A percentile compares a stretch with the other conserved stretches of the same genome.
phyloP scores from a whole-genome alignment of 805 yeast genomes.

The Kluyveromyces siamensis region DNA sequence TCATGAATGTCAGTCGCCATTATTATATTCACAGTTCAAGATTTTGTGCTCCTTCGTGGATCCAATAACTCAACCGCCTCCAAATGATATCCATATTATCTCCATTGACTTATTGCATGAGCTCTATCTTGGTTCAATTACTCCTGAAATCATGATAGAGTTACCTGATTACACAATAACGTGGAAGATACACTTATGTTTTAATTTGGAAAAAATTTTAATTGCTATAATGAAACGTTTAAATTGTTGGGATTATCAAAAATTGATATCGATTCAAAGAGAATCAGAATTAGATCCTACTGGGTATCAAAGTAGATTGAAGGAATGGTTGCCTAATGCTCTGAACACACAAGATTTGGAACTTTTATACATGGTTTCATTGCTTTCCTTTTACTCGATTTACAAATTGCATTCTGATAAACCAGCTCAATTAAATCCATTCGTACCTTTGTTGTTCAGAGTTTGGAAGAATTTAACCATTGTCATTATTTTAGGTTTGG shows the following conservation, averaged over 20 bases:
- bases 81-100: conserved; percentile 41
- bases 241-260: conserved; percentile 21
- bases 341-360: conserved; percentile 34
- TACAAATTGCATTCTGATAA: conserved; percentile 33
- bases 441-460: conserved; percentile 44
- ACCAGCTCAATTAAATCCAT: conserved; percentile 47
- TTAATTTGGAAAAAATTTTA: conserved; percentile 24
- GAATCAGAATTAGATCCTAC: conserved; percentile 11
- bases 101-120: conserved; percentile 51
- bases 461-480: conserved; percentile 62
- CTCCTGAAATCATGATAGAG: conserved; percentile 12
- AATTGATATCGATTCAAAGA: conserved; percentile 13
- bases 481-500: conserved; percentile 50
- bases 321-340: conserved; percentile 29
- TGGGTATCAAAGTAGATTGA: conserved; percentile 28
- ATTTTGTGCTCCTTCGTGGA: conserved; percentile 38
- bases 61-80: conserved; percentile 64
- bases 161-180: conserved; percentile 3
- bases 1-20: conserved; percentile 12
- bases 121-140: conserved; percentile 37
- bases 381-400: conserved; percentile 36
- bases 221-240: conserved; percentile 14
- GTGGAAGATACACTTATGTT: conserved; percentile 20
- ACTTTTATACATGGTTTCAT: conserved; percentile 37
- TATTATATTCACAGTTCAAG: conserved; percentile 15